Base-by-base conservation (phyloP, 2,329 filamentous ascomycete genomes). In the Xylariaceae sp. region DNA sequence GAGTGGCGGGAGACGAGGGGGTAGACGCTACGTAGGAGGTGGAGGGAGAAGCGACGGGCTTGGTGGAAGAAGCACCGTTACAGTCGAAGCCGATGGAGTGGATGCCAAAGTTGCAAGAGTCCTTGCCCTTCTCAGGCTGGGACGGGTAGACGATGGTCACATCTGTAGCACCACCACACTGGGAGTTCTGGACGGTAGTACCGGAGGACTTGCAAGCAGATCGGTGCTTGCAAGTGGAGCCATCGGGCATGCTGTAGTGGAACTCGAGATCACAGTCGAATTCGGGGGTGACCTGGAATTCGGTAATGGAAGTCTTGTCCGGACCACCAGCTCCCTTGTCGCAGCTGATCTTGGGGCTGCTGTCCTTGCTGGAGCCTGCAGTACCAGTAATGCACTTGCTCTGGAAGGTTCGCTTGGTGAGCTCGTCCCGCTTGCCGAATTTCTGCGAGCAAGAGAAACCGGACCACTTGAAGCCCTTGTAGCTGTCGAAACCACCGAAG, bases 131-230 rank as follows among this genome's bases (percentile, higher is more conserved):
- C 48, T 74, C 64, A 49, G 78, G 68, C 60, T 83, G 79, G 44
- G 78, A 65, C 50, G 78, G 75, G 65, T 74, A 80, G 62, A 81
- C 67, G 62, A 96, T 82, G 41, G 78, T 81, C 47, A 96, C 89
- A 43, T 80, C 82, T 62, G 77, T 88, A 51, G 91, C 90, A 66
- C 90, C 90, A 78, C 89, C 91, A 64, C 91, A 97, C 75, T 96
- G 89, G 47, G 72, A 79, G 78, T 96, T 96, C 67, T 79, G 69
- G 56, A 96, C 74, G 35, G 76, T 78, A 44, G 80, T 83, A 56
- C 87, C 87, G 13, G 74, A 69, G 41, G 74, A 70, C 50, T 73
- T 78, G 78, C 88, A 94, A 39, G 73, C 60, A 51, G 78, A 71
- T 48, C 79, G 81, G 56, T 94, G 85, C 71, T 87, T 91, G 81